A percentile compares a stretch with the other conserved stretches of the same genome.
Conservation (phyloP, 495 filamentous ascomycete species). For the Talaromyces trachyspermus region DNA sequence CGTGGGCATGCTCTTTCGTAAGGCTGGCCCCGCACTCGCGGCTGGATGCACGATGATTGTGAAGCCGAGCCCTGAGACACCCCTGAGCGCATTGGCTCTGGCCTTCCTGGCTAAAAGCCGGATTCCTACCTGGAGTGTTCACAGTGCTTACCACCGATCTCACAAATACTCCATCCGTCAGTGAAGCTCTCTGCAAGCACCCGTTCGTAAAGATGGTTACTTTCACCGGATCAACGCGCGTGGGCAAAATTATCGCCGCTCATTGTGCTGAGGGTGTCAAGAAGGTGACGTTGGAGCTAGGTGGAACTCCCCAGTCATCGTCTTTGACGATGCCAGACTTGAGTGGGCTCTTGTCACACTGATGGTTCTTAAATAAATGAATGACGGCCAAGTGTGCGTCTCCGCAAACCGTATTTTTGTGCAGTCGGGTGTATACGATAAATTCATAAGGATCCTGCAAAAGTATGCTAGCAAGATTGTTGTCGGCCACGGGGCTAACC, state of each 20-base stretch:
- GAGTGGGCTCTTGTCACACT: conserved; percentile 38
- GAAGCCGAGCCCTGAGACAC: conserved; percentile 56
- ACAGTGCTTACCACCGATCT: conserved; percentile 52
- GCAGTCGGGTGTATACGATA: conserved; percentile 37
- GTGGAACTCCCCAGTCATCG: conserved; percentile 57
- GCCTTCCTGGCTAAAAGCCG: conserved; percentile 52
- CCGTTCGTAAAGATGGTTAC: conserved; percentile 51
- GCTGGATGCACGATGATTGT: conserved; percentile 54
- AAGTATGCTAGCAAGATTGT: conserved; percentile 48
- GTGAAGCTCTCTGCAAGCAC: conserved; percentile 47
- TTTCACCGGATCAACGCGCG: conserved; percentile 51
- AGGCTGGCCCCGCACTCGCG: conserved; percentile 53
- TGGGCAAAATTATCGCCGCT: conserved; percentile 44
- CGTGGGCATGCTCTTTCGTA: conserved; percentile 51
- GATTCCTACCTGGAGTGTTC: conserved; percentile 52
- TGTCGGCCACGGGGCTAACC: conserved; percentile 54
- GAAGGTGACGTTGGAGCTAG: conserved; percentile 56
- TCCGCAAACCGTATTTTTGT: conserved; percentile 55
- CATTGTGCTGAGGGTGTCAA: conserved; percentile 46
- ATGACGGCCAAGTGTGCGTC: conserved; percentile 53
- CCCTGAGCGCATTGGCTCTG: conserved; percentile 46
- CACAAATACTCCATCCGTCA: conserved; percentile 47
- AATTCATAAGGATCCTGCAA: conserved; percentile 44
- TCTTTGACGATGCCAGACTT: conserved; percentile 55
- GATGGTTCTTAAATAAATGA: conserved; percentile 46